Conservation (phyloP, 305 asterid genomes). For the Fraxinus sp. region DNA sequence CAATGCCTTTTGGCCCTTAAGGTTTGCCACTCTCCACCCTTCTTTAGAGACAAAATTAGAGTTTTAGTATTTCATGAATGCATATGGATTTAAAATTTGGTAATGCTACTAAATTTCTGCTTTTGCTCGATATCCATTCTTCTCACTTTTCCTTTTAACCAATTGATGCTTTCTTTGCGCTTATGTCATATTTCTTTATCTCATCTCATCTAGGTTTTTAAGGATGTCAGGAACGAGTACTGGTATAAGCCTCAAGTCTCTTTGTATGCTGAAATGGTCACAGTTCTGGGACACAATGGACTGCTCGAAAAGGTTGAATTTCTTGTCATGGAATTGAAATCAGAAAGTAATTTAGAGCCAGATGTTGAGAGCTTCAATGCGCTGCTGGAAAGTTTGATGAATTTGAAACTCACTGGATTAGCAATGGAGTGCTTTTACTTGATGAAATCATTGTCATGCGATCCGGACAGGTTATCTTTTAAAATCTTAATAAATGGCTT, state of each 20-base stretch:
- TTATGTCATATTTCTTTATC: not conserved
- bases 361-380: slow-evolving; percentile 50
- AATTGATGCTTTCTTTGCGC: not conserved
- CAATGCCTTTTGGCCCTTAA: slow-evolving; percentile 56
- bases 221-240: slow-evolving; percentile 55
- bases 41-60: not conserved
- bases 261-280: slow-evolving; percentile 55
- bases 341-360: slow-evolving; percentile 37
- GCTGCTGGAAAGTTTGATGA: slow-evolving; percentile 53
- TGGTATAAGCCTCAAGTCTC: slow-evolving; percentile 59
- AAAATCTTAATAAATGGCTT: slow-evolving; percentile 46
- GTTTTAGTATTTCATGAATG: not conserved
- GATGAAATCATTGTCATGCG: slow-evolving; percentile 62
- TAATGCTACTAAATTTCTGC: not conserved
- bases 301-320: slow-evolving; percentile 40
- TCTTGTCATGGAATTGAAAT: slow-evolving; percentile 44
- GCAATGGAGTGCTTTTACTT: slow-evolving; percentile 58
- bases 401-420: slow-evolving; percentile 42
- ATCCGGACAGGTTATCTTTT: slow-evolving; percentile 51
- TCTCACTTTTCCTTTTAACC: not conserved
- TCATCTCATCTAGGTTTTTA: slow-evolving; percentile 45
- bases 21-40: slow-evolving; percentile 34
- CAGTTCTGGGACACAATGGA: slow-evolving; percentile 61
- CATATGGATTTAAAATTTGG: not conserved
- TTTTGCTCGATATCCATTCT: not conserved